These are phyloP conservation scores for Picea abies DNA, from an alignment of 83 land plant genomes.

Conservation along the genomic window DNA sequence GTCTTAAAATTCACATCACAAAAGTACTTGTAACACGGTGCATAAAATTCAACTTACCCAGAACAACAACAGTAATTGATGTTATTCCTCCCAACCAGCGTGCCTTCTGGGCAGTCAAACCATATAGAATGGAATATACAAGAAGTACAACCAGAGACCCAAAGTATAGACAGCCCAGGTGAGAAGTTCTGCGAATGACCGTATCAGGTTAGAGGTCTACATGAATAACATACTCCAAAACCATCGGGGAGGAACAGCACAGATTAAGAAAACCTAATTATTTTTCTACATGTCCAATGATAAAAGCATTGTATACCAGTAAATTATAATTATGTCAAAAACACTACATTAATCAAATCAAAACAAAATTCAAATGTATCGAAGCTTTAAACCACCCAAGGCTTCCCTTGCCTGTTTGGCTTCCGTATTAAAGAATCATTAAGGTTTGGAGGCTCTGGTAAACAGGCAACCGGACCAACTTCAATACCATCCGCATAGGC, in stretches of 20 bases:
- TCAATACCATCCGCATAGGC: constrained; percentile 98
- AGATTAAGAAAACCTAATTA: background rate
- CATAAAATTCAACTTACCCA: constrained; percentile 45
- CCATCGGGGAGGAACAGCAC: background rate
- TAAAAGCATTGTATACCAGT: background rate
- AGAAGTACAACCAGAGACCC: constrained; percentile 85
- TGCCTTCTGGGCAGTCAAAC: constrained; percentile 83
- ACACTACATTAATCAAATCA: background rate
- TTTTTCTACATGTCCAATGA: background rate
- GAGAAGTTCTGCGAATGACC: constrained; percentile 63
- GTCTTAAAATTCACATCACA: background rate
- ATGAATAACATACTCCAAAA: background rate
- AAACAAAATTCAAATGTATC: background rate
- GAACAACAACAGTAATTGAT: constrained; percentile 87
- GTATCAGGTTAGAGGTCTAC: constrained; percentile 7
- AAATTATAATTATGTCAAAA: background rate
- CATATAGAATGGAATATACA: constrained; percentile 91
- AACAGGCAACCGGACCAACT: constrained; percentile 92
- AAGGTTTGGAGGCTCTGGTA: constrained; percentile 96
- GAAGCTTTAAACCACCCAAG: background rate
- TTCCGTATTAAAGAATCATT: constrained; percentile 74
- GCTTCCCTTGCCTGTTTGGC: constrained; percentile 57
- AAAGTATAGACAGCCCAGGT: constrained; percentile 77
- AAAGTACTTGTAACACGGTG: background rate
- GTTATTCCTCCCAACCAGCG: constrained; percentile 93